Conservation (phyloP, 176 grass and related monocot genomes). For the Ananas comosus region DNA sequence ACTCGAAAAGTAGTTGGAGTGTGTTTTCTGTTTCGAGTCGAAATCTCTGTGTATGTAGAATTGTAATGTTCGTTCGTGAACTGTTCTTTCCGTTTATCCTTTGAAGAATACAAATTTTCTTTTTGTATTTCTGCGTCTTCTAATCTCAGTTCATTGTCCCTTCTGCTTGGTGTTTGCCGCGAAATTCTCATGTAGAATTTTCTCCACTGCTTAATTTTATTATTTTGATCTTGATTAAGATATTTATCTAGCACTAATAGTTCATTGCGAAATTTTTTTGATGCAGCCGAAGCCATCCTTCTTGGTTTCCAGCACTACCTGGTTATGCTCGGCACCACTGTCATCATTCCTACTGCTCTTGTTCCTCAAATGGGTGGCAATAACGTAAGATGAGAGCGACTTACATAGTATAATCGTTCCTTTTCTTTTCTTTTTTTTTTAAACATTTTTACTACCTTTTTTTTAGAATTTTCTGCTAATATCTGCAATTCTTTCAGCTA, state of each 20-base stretch:
- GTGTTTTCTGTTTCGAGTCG: too few relatives aligned
- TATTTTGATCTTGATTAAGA: background rate
- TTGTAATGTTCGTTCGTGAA: too few relatives aligned
- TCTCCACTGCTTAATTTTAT: background rate
- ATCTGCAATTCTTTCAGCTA: too few relatives aligned
- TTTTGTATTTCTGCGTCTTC: too few relatives aligned
- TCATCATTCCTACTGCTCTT: constrained; percentile 19
- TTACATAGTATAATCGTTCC: background rate
- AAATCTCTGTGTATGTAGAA: too few relatives aligned
- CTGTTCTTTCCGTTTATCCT: too few relatives aligned
- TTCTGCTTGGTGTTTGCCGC: background rate
- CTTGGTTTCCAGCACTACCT: constrained; percentile 20
- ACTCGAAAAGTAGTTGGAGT: too few relatives aligned
- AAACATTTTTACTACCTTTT: background rate
- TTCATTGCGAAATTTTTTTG: background rate
- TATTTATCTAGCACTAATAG: background rate
- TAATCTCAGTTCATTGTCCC: too few relatives aligned
- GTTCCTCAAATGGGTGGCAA: constrained; percentile 23
- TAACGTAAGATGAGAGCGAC: constrained; percentile 11
- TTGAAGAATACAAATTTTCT: too few relatives aligned
- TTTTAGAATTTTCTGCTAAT: background rate
- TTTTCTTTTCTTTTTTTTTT: background rate
- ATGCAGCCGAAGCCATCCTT: constrained; percentile 9
- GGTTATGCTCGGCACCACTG: constrained; percentile 19
- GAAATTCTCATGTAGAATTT: background rate